These are phyloP conservation scores for Dryas integrifolia DNA, from an alignment of 331 rosid species.

Conservation along the genomic window DNA sequence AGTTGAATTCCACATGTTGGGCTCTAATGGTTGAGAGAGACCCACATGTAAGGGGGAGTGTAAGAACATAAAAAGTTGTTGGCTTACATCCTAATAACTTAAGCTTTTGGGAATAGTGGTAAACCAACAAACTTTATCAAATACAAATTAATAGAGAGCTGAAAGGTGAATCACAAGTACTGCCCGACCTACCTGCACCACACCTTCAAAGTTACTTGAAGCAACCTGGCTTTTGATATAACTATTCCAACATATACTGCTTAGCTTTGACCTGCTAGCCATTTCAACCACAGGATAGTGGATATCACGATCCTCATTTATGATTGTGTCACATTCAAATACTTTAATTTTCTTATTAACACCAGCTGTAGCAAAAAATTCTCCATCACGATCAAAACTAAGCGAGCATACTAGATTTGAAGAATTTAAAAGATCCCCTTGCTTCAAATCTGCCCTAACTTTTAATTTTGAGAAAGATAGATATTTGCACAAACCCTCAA, in stretches of 20 bases:
- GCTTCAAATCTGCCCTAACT: constrained; percentile 93
- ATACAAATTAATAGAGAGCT: constrained; percentile 5
- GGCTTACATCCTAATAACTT: too few relatives aligned
- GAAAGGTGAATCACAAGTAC: constrained; percentile 18
- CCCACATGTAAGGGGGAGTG: too few relatives aligned
- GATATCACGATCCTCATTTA: constrained; percentile 82
- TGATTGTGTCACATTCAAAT: constrained; percentile 71
- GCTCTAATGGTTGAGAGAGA: too few relatives aligned
- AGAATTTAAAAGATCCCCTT: constrained; percentile 93
- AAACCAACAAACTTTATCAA: too few relatives aligned
- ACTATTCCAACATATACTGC: constrained; percentile 94
- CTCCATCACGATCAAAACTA: constrained; percentile 93
- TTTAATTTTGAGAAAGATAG: constrained; percentile 71
- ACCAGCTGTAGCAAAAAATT: constrained; percentile 89
- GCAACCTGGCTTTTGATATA: constrained; percentile 98
- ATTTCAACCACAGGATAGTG: constrained; percentile 97
- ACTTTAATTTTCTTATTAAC: constrained; percentile 93
- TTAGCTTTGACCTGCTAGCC: constrained; percentile 78
- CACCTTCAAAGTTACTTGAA: constrained; percentile 97
- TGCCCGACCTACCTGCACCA: constrained; percentile 70
- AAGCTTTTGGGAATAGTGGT: too few relatives aligned
- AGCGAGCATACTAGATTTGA: constrained; percentile 90
- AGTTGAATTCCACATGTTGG: too few relatives aligned
- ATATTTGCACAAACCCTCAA: constrained; percentile 96
- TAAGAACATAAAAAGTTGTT: too few relatives aligned